These are phyloP conservation scores for Cutaneotrichosporon sp. DNA, from an alignment of 1,284 basidiomycete species.

Conservation along the genomic window DNA sequence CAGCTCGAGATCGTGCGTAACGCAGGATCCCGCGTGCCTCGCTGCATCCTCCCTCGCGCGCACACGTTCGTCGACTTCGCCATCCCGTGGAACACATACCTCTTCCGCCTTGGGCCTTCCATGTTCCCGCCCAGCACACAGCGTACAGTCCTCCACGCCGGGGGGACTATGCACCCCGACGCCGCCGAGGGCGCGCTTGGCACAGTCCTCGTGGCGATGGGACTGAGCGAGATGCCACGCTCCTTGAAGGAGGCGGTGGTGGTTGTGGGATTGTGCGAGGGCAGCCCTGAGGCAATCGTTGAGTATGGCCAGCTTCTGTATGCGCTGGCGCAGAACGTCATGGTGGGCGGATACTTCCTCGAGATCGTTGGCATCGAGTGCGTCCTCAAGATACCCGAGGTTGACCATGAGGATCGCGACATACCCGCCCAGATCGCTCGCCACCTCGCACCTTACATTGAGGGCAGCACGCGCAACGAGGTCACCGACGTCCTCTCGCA, in stretches of 20 bases:
- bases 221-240: not conserved
- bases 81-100: conserved; percentile 10
- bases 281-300: not conserved
- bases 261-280: not conserved
- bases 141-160: conserved; percentile 6
- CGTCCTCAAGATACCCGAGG: conserved; percentile 3
- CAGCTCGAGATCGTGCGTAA: conserved; percentile 8
- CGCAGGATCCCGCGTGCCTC: not conserved
- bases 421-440: not conserved
- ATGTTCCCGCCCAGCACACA: conserved; percentile 3
- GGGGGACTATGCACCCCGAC: not conserved
- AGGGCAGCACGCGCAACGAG: not conserved
- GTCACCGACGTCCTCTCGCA: not conserved
- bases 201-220: not conserved
- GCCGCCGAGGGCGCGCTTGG: not conserved
- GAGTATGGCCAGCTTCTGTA: conserved; percentile 1
- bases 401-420: not conserved
- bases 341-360: not conserved
- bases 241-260: not conserved
- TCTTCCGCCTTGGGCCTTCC: not conserved
- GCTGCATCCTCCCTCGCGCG: not conserved
- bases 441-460: conserved; percentile 4
- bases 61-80: conserved; percentile 10
- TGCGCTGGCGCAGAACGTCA: not conserved
- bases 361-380: conserved; percentile 1